Conservation (phyloP, 176 grass and related monocot species). For the Carex cristatella region DNA sequence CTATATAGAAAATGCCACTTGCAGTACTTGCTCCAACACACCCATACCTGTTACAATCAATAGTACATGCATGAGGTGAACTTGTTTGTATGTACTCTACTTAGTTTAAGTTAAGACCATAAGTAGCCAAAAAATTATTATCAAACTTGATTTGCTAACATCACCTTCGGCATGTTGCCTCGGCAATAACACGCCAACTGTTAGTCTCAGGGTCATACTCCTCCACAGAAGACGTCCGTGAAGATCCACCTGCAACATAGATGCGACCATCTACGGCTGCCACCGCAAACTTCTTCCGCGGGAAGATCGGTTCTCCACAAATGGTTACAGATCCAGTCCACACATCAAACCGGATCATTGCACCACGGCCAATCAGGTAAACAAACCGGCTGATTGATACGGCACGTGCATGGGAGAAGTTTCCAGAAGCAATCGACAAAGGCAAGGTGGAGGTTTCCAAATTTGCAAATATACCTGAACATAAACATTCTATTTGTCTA, state of each 20-base stretch:
- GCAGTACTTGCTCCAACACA: constrained; percentile 47
- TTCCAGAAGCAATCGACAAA: constrained; percentile 1
- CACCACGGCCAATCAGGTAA: constrained; percentile 49
- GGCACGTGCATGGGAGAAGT: constrained; percentile 59
- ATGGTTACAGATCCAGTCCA: constrained; percentile 48
- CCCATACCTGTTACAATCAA: constrained; percentile 41
- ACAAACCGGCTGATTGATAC: constrained; percentile 43
- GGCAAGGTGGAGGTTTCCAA: constrained; percentile 30
- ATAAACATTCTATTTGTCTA: neutral
- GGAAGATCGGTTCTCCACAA: constrained; percentile 52
- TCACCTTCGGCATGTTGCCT: constrained; percentile 43
- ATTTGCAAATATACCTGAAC: neutral
- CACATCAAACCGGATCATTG: constrained; percentile 48
- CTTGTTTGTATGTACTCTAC: no score
- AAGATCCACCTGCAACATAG: constrained; percentile 67
- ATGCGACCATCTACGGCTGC: constrained; percentile 47
- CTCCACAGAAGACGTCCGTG: constrained; percentile 57
- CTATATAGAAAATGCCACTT: constrained; percentile 68
- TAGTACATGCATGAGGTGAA: neutral
- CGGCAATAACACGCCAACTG: constrained; percentile 53
- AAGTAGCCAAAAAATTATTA: neutral
- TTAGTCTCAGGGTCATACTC: constrained; percentile 69
- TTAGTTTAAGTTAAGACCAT: neutral
- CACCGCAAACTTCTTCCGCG: constrained; percentile 60
- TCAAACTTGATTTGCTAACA: neutral